Percentiles rank a stretch among this genome's conserved stretches.
phyloP scores from a whole-genome alignment of 495 filamentous ascomycete species.

The Talaromyces trachyspermus region DNA sequence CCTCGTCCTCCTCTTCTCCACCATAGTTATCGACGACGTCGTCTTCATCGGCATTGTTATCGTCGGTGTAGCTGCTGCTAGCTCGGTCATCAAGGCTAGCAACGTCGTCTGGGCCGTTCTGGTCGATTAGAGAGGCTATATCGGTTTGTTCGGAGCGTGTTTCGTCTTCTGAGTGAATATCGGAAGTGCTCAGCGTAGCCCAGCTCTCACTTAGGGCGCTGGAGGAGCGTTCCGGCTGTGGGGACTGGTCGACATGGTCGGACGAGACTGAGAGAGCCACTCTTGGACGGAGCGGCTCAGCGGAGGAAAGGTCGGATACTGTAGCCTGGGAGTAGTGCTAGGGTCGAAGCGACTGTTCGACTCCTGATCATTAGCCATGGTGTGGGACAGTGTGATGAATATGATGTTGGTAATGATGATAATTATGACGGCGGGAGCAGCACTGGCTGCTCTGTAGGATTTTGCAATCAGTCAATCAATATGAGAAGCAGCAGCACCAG shows the following conservation, averaged over 20 bases:
- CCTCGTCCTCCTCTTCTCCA: constrained; percentile 22
- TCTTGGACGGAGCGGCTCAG: constrained; percentile 40
- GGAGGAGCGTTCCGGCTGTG: constrained; percentile 13
- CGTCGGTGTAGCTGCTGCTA: constrained; percentile 31
- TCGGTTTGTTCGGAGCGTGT: constrained; percentile 40
- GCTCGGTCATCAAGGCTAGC: constrained; percentile 38
- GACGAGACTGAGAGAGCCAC: constrained; percentile 41
- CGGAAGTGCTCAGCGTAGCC: constrained; percentile 39
- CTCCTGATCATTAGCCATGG: constrained; percentile 38
- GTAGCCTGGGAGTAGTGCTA: constrained; percentile 24
- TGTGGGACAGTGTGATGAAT: constrained; percentile 8
- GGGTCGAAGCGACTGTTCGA: constrained; percentile 16
- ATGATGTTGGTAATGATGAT: too few species aligned
- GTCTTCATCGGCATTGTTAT: constrained; percentile 24
- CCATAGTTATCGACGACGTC: constrained; percentile 25
- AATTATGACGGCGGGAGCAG: too few species aligned
- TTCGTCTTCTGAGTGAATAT: constrained; percentile 39
- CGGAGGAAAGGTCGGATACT: constrained; percentile 39
- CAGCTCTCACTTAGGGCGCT: constrained; percentile 41
- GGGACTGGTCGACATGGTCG: constrained; percentile 35
- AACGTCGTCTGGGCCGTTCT: constrained; percentile 38
- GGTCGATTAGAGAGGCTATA: constrained; percentile 37
- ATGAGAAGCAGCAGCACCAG: neutral
- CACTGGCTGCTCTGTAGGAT: neutral
- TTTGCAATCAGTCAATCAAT: neutral